Conservation (phyloP, 305 asterid genomes). For the Rubia tinctorum region DNA sequence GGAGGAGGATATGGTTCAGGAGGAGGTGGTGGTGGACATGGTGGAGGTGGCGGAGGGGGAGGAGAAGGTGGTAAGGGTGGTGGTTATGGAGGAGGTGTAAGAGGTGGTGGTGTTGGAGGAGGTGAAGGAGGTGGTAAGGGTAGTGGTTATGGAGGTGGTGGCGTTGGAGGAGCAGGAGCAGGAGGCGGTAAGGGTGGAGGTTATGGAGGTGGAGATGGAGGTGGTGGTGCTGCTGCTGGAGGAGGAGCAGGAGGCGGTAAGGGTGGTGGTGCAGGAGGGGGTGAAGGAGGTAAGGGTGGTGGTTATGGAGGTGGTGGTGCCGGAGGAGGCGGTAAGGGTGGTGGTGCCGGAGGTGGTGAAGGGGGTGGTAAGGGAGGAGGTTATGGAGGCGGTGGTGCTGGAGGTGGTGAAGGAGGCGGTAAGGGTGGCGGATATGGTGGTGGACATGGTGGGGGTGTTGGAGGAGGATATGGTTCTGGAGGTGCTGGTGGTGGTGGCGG, state of each 20-base stretch:
- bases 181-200: slow-evolving; percentile 1
- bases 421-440: slow-evolving; percentile 3
- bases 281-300: neutral
- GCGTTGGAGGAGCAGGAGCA: slow-evolving; percentile 6
- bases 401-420: neutral
- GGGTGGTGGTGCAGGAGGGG: slow-evolving; percentile 5
- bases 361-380: slow-evolving; percentile 2
- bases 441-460: neutral
- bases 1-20: slow-evolving; percentile 7
- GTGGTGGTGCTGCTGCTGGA: neutral
- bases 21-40: neutral
- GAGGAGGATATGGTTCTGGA: slow-evolving; percentile 3
- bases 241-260: neutral
- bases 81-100: neutral
- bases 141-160: neutral
- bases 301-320: neutral
- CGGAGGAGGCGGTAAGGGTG: neutral
- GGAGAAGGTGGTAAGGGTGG: neutral
- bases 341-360: neutral
- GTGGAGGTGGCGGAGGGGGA: neutral
- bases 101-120: slow-evolving; percentile 8
- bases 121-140: neutral
- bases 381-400: neutral
- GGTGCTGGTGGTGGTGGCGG: slow-evolving; percentile 6
- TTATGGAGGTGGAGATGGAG: neutral